Evolutionary conservation across 768 basidiomycete genomes (phyloP).

Genomic region (Termitomyces titanicus): DNA sequence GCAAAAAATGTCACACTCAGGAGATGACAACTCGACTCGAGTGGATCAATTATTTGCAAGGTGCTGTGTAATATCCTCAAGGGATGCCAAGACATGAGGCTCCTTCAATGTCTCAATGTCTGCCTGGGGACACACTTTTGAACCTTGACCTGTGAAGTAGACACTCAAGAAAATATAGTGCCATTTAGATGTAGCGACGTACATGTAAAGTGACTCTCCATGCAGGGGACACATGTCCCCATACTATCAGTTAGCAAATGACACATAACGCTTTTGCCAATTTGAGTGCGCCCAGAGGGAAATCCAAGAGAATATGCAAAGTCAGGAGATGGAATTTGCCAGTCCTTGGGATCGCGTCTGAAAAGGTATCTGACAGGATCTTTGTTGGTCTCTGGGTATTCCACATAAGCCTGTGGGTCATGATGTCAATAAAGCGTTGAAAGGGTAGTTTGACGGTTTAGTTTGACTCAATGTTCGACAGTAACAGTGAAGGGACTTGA

Average conservation of each 20-base stretch:
- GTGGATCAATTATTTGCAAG: background rate
- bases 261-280: background rate
- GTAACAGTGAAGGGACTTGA: background rate
- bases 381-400: conserved; percentile 14
- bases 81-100: background rate
- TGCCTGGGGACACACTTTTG: conserved; percentile 14
- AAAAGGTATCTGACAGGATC: conserved; percentile 13
- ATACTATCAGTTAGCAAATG: conserved; percentile 3
- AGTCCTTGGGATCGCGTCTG: conserved; percentile 8
- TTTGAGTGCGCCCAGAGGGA: conserved; percentile 5
- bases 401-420: conserved; percentile 7
- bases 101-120: conserved; percentile 1
- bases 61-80: background rate
- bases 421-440: conserved; percentile 8
- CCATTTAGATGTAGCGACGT: background rate
- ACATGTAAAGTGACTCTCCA: conserved; percentile 14
- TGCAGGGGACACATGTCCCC: conserved; percentile 8
- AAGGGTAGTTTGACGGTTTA: conserved; percentile 12
- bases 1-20: background rate
- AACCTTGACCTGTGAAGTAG: conserved; percentile 14
- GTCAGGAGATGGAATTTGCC: conserved; percentile 9
- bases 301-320: conserved; percentile 14
- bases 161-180: background rate
- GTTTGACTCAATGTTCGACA: background rate
- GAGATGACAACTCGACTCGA: background rate